phyloP scores from a whole-genome alignment of 2,329 filamentous ascomycete species.

The Fusarium xylarioides region DNA sequence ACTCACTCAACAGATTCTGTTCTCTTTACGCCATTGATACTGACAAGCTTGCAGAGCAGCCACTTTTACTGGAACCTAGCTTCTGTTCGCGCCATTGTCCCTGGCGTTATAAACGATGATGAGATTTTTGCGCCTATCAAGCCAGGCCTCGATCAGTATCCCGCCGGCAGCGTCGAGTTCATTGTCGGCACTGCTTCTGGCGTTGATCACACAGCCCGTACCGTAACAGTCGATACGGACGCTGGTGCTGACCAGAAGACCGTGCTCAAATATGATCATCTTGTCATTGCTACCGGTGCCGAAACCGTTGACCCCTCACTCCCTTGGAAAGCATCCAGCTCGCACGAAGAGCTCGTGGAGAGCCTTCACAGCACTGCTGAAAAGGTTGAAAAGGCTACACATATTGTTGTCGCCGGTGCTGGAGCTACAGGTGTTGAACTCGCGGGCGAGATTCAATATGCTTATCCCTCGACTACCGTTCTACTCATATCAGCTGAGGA shows the following conservation, averaged over 20 bases:
- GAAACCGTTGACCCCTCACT: slow-evolving; percentile 51
- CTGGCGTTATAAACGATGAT: slow-evolving; percentile 58
- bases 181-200: slow-evolving; percentile 59
- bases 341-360: slow-evolving; percentile 55
- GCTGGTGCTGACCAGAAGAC: slow-evolving; percentile 12
- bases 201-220: slow-evolving; percentile 52
- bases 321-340: slow-evolving; percentile 63
- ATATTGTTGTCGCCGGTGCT: slow-evolving; percentile 65
- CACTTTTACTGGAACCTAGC: slow-evolving; percentile 69
- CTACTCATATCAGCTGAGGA: slow-evolving; percentile 56
- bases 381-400: slow-evolving; percentile 55
- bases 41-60: slow-evolving; percentile 53
- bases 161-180: slow-evolving; percentile 59
- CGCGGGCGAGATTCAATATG: slow-evolving; percentile 63
- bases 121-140: slow-evolving; percentile 61
- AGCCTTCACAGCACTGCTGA: slow-evolving; percentile 53
- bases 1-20: not conserved
- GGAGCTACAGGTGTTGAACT: slow-evolving; percentile 66
- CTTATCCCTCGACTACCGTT: slow-evolving; percentile 60
- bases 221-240: slow-evolving; percentile 51
- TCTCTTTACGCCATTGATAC: not conserved
- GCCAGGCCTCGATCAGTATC: slow-evolving; percentile 60
- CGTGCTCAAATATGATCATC: slow-evolving; percentile 59
- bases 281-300: slow-evolving; percentile 66
- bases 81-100: slow-evolving; percentile 64